These are phyloP conservation scores for Iberis pinnata DNA, from an alignment of 345 rosid genomes.

Conservation along the genomic window DNA sequence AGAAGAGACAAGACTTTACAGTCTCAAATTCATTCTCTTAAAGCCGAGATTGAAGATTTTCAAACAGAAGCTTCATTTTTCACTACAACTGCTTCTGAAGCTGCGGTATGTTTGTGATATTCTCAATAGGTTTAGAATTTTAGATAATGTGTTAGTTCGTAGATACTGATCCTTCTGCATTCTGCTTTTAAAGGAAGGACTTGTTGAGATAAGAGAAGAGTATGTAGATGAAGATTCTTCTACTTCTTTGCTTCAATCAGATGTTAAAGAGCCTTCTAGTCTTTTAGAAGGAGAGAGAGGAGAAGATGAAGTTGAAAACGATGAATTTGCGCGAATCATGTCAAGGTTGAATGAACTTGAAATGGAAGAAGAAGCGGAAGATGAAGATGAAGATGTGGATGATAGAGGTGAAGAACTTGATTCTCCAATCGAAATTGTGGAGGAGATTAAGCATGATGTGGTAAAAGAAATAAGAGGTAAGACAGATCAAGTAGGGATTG, in stretches of 20 bases:
- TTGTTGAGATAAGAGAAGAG: conserved; percentile 89
- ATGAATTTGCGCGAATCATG: conserved; percentile 65
- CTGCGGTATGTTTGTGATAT: conserved; percentile 41
- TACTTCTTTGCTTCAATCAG: conserved; percentile 12
- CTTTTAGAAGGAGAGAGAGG: conserved; percentile 22
- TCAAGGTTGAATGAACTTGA: conserved; percentile 87
- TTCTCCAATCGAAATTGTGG: conserved; percentile 13
- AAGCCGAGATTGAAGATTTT: conserved; percentile 68
- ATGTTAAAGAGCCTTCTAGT: conserved; percentile 14
- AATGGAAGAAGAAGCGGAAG: conserved; percentile 76
- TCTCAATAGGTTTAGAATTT: no score
- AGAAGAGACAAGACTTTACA: conserved; percentile 70
- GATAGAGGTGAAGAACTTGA: conserved; percentile 24
- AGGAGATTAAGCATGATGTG: conserved; percentile 20
- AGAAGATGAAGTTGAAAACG: conserved; percentile 41
- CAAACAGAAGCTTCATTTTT: conserved; percentile 74
- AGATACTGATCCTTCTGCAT: background rate
- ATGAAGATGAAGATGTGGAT: conserved; percentile 41
- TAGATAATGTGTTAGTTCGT: background rate
- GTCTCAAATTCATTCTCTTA: conserved; percentile 51
- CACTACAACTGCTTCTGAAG: conserved; percentile 66
- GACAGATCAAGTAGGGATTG: background rate
- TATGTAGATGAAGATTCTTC: conserved; percentile 35
- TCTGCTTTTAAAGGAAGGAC: conserved; percentile 53
- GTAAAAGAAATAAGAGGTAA: conserved; percentile 21